phyloP scores from a whole-genome alignment of 2,329 filamentous ascomycete species.

The Blastomyces emzantsi region DNA sequence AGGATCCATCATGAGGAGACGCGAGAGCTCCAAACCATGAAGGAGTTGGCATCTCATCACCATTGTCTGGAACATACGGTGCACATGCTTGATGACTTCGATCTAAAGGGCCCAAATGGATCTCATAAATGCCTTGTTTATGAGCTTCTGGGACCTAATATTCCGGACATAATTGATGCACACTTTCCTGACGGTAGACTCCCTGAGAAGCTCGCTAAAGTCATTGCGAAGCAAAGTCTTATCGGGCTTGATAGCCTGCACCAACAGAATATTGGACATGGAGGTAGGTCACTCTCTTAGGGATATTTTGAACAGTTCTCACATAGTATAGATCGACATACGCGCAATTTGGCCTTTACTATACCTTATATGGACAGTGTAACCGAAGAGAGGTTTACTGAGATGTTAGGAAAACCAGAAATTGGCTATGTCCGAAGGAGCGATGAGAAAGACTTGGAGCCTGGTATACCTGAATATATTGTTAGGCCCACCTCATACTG shows the following conservation, averaged over 20 bases:
- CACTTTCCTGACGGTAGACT: slow-evolving; percentile 30
- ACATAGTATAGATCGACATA: slow-evolving; percentile 22
- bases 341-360: slow-evolving; percentile 23
- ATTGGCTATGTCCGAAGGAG: slow-evolving; percentile 19
- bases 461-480: slow-evolving; percentile 21
- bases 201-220: slow-evolving; percentile 35
- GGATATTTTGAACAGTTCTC: slow-evolving; percentile 13
- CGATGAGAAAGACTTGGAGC: slow-evolving; percentile 20
- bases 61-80: slow-evolving; percentile 25
- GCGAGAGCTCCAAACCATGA: slow-evolving; percentile 16
- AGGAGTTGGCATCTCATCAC: slow-evolving; percentile 5
- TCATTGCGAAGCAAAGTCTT: slow-evolving; percentile 34
- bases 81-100: slow-evolving; percentile 31
- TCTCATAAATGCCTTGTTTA: slow-evolving; percentile 37
- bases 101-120: slow-evolving; percentile 38
- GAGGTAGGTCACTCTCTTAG: slow-evolving; percentile 22
- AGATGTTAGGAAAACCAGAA: slow-evolving; percentile 22
- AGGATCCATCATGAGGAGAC: slow-evolving; percentile 9
- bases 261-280: slow-evolving; percentile 32
- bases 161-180: slow-evolving; percentile 30
- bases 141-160: slow-evolving; percentile 35
- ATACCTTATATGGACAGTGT: slow-evolving; percentile 16
- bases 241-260: slow-evolving; percentile 34
- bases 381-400: slow-evolving; percentile 17
- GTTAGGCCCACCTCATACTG: slow-evolving; percentile 17